Percentiles rank a stretch among this genome's conserved stretches.
These are phyloP conservation scores for Phytophthora melonis DNA, from an alignment of 352 stramenopile species.

Conservation along the genomic window DNA sequence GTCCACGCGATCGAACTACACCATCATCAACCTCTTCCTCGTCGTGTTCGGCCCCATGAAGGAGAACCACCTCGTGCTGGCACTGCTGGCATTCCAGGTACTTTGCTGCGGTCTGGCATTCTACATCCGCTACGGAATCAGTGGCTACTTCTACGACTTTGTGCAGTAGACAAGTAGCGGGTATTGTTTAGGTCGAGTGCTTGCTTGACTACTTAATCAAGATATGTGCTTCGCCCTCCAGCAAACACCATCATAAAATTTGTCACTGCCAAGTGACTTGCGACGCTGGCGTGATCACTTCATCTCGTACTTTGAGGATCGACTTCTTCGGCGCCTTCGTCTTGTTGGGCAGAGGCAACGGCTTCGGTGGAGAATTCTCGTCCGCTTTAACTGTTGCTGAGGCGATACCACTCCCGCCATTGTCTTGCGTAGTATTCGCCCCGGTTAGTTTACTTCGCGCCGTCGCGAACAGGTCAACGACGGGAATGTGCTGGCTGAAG, in stretches of 20 bases:
- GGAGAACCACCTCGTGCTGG: constrained; percentile 75
- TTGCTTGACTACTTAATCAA: constrained; percentile 17
- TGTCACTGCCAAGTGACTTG: constrained; percentile 44
- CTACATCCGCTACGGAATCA: constrained; percentile 87
- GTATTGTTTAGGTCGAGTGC: not conserved
- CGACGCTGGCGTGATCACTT: constrained; percentile 50
- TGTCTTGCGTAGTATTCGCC: constrained; percentile 2
- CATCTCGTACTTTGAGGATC: constrained; percentile 56
- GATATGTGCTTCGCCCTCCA: no score
- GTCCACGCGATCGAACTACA: constrained; percentile 87
- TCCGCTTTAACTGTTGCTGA: constrained; percentile 8
- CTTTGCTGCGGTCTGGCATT: constrained; percentile 80
- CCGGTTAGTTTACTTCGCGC: constrained; percentile 47
- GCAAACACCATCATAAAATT: not conserved
- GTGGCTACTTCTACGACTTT: constrained; percentile 91
- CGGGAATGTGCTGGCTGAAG: constrained; percentile 44
- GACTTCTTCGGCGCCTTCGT: constrained; percentile 53
- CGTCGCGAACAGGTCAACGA: constrained; percentile 54
- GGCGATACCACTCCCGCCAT: not conserved
- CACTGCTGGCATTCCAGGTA: constrained; percentile 80
- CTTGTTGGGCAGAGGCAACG: constrained; percentile 57
- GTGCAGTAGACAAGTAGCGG: constrained; percentile 65
- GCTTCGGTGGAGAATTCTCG: constrained; percentile 23
- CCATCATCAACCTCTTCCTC: constrained; percentile 90
- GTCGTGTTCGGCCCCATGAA: constrained; percentile 87